A percentile compares a stretch with the other conserved stretches of the same genome.
These are phyloP conservation scores for Inonotus hispidus DNA, from an alignment of 1,284 basidiomycete species.

Conservation along the genomic window DNA sequence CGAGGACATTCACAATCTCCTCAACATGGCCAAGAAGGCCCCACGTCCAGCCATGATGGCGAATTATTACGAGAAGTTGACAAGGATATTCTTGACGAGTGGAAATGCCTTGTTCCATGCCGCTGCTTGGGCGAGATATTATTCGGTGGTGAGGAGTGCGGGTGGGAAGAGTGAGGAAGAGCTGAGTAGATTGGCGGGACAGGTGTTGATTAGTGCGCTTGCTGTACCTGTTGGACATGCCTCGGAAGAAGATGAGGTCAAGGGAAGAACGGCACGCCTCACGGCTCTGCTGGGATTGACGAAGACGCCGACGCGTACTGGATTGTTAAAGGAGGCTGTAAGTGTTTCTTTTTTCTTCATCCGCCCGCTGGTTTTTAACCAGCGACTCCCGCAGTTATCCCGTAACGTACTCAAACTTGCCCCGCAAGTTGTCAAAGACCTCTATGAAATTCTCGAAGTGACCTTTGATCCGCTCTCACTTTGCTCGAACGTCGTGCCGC, in stretches of 20 bases:
- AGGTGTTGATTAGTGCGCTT: constrained; percentile 89
- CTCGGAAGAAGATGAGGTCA: constrained; percentile 66
- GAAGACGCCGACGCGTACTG: constrained; percentile 82
- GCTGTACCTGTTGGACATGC: constrained; percentile 86
- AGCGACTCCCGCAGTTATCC: constrained; percentile 46
- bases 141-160: constrained; percentile 58
- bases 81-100: constrained; percentile 92
- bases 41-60: constrained; percentile 97
- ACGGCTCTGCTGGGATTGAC: constrained; percentile 84
- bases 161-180: constrained; percentile 75
- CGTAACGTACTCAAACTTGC: constrained; percentile 86
- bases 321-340: constrained; percentile 83
- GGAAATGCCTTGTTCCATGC: constrained; percentile 96
- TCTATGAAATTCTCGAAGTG: constrained; percentile 91
- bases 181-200: constrained; percentile 78
- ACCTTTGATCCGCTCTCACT: constrained; percentile 94
- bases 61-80: constrained; percentile 98
- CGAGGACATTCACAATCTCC: constrained; percentile 96
- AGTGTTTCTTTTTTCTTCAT: constrained; percentile 28
- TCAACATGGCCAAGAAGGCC: constrained; percentile 85
- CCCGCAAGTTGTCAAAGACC: constrained; percentile 66
- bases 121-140: constrained; percentile 92
- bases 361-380: constrained; percentile 6
- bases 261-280: constrained; percentile 72
- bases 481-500: constrained; percentile 77